Percentiles rank a stretch among this genome's conserved stretches.
phyloP scores from a whole-genome alignment of 225 moss, liverwort and hornwort genomes.

The Polytrichum formosum region DNA sequence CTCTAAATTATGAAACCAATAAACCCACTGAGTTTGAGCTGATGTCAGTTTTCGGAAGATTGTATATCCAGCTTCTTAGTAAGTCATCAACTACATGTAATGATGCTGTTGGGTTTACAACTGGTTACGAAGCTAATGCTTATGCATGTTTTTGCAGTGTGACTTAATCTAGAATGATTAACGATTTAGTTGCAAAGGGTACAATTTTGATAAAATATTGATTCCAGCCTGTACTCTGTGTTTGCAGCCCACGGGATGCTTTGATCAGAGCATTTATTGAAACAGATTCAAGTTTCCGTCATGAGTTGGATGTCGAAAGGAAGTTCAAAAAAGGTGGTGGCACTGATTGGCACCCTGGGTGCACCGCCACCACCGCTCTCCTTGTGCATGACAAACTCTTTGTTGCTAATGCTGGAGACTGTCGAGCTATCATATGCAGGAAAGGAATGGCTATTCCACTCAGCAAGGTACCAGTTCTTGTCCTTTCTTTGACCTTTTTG shows the following conservation, averaged over 20 bases:
- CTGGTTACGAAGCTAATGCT: no score
- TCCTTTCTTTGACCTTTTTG: background rate
- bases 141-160: no score
- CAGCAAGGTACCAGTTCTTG: slow-evolving; percentile 38
- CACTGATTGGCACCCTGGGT: slow-evolving; percentile 65
- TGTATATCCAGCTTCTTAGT: no score
- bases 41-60: no score
- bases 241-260: slow-evolving; percentile 50
- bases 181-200: background rate
- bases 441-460: slow-evolving; percentile 53
- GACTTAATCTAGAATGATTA: no score
- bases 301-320: slow-evolving; percentile 45
- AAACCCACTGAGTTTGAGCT: no score
- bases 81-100: no score
- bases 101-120: no score
- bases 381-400: slow-evolving; percentile 48
- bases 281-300: slow-evolving; percentile 56
- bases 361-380: slow-evolving; percentile 52
- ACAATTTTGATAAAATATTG: no score
- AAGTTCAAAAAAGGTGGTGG: slow-evolving; percentile 49
- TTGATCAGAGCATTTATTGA: slow-evolving; percentile 43
- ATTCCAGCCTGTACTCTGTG: background rate
- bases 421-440: slow-evolving; percentile 58
- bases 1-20: no score
- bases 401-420: slow-evolving; percentile 75